Evolutionary conservation across 257 asterid genomes (phyloP).

Genomic region (Penstemon newberryi): DNA sequence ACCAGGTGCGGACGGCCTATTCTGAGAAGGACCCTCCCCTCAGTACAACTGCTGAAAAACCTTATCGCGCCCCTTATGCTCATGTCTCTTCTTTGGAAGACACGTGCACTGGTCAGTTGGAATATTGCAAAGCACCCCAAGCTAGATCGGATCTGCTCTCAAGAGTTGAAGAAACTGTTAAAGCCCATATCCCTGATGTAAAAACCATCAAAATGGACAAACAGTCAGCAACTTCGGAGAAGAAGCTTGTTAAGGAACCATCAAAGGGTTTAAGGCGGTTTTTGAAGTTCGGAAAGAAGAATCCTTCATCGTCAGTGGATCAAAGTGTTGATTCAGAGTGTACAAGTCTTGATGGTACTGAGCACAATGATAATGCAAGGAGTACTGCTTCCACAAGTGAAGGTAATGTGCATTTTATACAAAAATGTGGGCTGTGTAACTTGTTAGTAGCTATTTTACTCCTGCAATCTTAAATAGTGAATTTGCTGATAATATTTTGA

Average conservation of each 20-base stretch:
- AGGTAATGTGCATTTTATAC: slow-evolving; percentile 50
- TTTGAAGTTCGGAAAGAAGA: slow-evolving; percentile 86
- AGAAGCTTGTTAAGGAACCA: slow-evolving; percentile 57
- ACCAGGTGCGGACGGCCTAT: slow-evolving; percentile 43
- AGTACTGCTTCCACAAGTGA: slow-evolving; percentile 55
- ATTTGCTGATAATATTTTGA: no score
- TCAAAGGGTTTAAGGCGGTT: slow-evolving; percentile 80
- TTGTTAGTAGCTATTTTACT: slow-evolving; percentile 3
- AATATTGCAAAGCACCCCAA: slow-evolving; percentile 40
- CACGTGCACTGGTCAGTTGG: slow-evolving; percentile 51
- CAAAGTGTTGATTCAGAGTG: slow-evolving; percentile 65
- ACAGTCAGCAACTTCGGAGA: slow-evolving; percentile 48
- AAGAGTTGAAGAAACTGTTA: slow-evolving; percentile 36
- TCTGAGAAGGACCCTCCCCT: slow-evolving; percentile 43
- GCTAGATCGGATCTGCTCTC: slow-evolving; percentile 31
- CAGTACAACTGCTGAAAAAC: slow-evolving; percentile 40
- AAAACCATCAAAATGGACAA: slow-evolving; percentile 45
- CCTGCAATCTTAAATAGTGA: no score
- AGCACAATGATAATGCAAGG: slow-evolving; percentile 42
- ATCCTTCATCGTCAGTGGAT: slow-evolving; percentile 56
- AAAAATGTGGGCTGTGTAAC: not conserved
- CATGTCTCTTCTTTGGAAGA: slow-evolving; percentile 68
- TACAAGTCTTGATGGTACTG: slow-evolving; percentile 42
- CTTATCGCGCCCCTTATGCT: slow-evolving; percentile 66
- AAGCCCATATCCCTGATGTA: slow-evolving; percentile 43